Evolutionary conservation across 148 eudicot genomes (phyloP), one percentile per base, ranked within the genome.

Genomic region (Cornus suecica): DNA sequence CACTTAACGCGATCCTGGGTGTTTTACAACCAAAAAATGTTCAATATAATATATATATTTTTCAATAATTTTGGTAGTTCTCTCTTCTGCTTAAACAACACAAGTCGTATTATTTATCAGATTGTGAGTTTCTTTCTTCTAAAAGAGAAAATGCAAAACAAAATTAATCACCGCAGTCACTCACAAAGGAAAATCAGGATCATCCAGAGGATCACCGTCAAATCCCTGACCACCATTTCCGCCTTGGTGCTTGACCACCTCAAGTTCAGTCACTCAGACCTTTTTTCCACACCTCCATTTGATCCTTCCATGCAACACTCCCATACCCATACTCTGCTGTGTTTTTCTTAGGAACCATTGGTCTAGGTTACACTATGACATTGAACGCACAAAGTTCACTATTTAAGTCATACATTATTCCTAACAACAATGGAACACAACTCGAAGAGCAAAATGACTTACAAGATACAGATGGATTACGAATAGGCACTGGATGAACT

Each of bases 331-430:
- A 90, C 7, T 86, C 90, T 42, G 94, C 94, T 64, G 88, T 82
- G 56, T 90, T 91, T 52, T 90, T 90, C 83, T 90, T 88, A 31
- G 94, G 94, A 78, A 88, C 94, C 94, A 90, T 90, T 22, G 94
- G 85, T 8, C 94, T 81, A n/a, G 89, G 94, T 22, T 89, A 88
- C 77, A 90, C 94, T 90, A 74, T 28, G 69, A 76, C 10, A 56
- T 66, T 15, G 54, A 74, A 42, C 18, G 15, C 26, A 15, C 31
- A 24, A 77, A 68, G 5, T 34, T 54, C 71, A 77, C 31, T 72
- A 48, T 10, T 28, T 31, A 48, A 60, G 22, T 42, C 65, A n/a
- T 28, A 69, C 5, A 10, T 60, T 29, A 30, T 22, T 22, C 51
- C 71, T 22, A n/a, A 15, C 71, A 32, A 7, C 52, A 9, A 37